Evolutionary conservation across 495 filamentous ascomycete genomes (phyloP).

Genomic region (Pseudevernia furfuracea): DNA sequence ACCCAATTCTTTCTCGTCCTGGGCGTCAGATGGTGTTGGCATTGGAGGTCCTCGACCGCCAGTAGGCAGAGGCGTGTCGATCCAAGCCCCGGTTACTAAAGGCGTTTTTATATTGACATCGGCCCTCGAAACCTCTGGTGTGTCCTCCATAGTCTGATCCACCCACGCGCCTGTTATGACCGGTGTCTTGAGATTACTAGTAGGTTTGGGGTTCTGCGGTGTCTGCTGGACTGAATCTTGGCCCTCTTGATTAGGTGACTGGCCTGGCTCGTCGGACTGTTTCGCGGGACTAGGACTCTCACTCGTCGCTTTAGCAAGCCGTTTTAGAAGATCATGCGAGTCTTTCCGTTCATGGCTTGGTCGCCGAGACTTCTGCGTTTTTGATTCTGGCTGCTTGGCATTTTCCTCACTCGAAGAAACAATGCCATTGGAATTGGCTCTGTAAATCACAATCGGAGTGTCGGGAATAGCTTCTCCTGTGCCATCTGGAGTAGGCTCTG

Average conservation of each 20-base stretch:
- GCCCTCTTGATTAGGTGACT: slow-evolving; percentile 6
- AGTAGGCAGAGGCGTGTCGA: slow-evolving; percentile 46
- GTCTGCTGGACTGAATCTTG: slow-evolving; percentile 10
- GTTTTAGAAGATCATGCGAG: slow-evolving; percentile 58
- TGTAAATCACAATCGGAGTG: slow-evolving; percentile 49
- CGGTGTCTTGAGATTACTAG: slow-evolving; percentile 33
- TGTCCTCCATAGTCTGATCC: slow-evolving; percentile 31
- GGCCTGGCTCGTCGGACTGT: slow-evolving; percentile 4
- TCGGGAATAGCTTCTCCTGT: slow-evolving; percentile 40
- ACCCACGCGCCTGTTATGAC: slow-evolving; percentile 42
- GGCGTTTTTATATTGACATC: slow-evolving; percentile 37
- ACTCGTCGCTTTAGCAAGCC: slow-evolving; percentile 55
- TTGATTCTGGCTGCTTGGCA: slow-evolving; percentile 18
- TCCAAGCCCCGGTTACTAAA: slow-evolving; percentile 44
- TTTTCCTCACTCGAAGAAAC: slow-evolving; percentile 12
- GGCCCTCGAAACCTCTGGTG: slow-evolving; percentile 14
- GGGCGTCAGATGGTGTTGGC: slow-evolving; percentile 16
- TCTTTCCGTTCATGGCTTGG: slow-evolving; percentile 43
- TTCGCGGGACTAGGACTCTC: slow-evolving; percentile 24
- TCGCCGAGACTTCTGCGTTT: slow-evolving; percentile 29
- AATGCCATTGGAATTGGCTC: slow-evolving; percentile 23
- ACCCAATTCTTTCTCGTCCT: slow-evolving; percentile 18
- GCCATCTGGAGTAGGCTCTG: slow-evolving; percentile 33
- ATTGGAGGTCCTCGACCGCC: slow-evolving; percentile 22
- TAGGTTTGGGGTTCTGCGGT: slow-evolving; percentile 11